A percentile compares a stretch with the other conserved stretches of the same genome.
Evolutionary conservation across 2,329 filamentous ascomycete genomes (phyloP).

Genomic region (Sporothrix pallida): DNA sequence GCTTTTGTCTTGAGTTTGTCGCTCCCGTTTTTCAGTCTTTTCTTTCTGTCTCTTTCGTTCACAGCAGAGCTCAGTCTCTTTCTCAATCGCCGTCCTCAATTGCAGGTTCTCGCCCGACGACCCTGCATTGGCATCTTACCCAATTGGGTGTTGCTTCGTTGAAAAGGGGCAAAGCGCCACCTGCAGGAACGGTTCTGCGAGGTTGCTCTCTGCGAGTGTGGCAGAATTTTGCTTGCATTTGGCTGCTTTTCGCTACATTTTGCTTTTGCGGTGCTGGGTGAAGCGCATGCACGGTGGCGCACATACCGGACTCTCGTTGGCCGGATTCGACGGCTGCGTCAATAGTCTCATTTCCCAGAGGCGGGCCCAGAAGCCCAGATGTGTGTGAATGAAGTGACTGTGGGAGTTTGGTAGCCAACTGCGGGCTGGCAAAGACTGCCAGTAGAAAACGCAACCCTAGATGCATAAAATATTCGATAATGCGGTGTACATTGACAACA

Average conservation of each 20-base stretch:
- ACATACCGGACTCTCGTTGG: not conserved
- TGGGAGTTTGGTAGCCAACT: not conserved
- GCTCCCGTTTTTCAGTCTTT: not conserved
- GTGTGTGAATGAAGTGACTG: too few relatives aligned
- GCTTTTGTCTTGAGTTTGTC: not conserved
- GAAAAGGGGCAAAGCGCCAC: not conserved
- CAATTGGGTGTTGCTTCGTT: not conserved
- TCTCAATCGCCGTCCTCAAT: not conserved
- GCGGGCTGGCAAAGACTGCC: not conserved
- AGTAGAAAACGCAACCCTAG: not conserved
- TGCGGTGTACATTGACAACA: not conserved
- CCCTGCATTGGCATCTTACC: slow-evolving; percentile 17
- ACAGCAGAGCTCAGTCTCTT: not conserved
- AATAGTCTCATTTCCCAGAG: slow-evolving; percentile 28
- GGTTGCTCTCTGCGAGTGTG: too few relatives aligned
- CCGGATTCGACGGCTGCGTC: not conserved
- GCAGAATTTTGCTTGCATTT: not conserved
- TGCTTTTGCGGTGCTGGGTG: not conserved
- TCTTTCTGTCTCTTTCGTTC: not conserved
- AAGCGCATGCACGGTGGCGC: not conserved
- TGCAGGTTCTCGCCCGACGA: not conserved
- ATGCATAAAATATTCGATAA: not conserved
- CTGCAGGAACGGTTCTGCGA: slow-evolving; percentile 20
- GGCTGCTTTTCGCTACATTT: not conserved
- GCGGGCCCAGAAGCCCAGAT: not conserved